Base-by-base conservation (phyloP, 129 eudicot species). In the Calendula officinalis region DNA sequence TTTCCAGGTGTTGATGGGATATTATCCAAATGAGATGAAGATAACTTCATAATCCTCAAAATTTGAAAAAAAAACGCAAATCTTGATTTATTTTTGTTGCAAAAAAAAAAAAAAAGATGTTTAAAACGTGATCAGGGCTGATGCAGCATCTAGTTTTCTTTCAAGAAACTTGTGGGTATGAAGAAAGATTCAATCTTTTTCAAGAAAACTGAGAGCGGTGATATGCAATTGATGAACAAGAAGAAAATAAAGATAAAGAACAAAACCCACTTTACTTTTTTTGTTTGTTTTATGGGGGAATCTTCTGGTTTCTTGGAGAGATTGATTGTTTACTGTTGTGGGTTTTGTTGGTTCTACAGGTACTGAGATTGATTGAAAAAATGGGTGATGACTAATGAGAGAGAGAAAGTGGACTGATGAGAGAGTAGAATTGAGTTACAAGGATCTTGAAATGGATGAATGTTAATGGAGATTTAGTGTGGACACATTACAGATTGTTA, bases 1-100 rank as follows among this genome's bases (percentile, higher is more conserved):
- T 88, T 88, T 2, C 91, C 96, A 9, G 92, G 96, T 15, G 89
- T 80, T 49, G 89, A 84, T 56, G 91, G 96, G 57, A 67, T 64
- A 48, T 73, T 78, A 48, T 87, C 90, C 70, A 83, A 78, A 83
- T 86, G 95, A 68, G 76, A 42, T 36, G 86, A 80, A 82, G 84
- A 82, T 66, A 79, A 77, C 74, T 74, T 75, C 87, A 73, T 71
- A 34, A 9, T 71, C 46, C 40, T 61, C 34, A 50, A 48, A 15
- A 16, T 11, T 48, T 12, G 7, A 48, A 48, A 70, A 37, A 48
- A 38, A 15, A 37, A 37, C 40, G 41, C 56, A 27, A 8, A 50
- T n/a, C 38, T 46, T 60, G 60, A 34, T 49, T n/a, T 27, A 37
- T 48, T 35, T 56, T n/a, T 30, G 11, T 56, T 13, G 0, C 6